phyloP scores from a whole-genome alignment of 805 yeast genomes.

The Kazachstania kunashirensis region DNA sequence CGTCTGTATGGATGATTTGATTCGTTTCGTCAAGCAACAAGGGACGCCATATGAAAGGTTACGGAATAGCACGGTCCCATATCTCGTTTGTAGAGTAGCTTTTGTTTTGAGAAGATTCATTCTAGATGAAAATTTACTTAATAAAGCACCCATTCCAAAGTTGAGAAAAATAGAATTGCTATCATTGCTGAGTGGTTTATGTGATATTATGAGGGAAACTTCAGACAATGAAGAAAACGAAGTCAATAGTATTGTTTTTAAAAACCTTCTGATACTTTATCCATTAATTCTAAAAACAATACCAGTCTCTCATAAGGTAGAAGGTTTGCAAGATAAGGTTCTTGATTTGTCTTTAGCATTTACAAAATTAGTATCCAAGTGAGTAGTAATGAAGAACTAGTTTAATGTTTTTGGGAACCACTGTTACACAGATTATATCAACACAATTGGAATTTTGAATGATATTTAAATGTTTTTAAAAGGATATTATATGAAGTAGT shows the following conservation, averaged over 20 bases:
- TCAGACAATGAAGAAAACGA: not conserved
- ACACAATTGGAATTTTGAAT: no score
- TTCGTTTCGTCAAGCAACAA: conserved; percentile 31
- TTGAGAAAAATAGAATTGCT: conserved; percentile 57
- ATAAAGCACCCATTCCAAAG: conserved; percentile 55
- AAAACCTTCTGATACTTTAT: conserved; percentile 16
- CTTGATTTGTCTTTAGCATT: conserved; percentile 22
- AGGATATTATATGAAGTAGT: no score
- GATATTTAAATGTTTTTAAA: no score
- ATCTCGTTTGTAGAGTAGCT: conserved; percentile 47
- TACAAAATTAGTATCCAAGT: conserved; percentile 15
- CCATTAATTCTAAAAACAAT: conserved; percentile 27
- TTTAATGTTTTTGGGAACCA: no score
- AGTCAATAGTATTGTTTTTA: conserved; percentile 5
- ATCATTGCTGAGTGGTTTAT: conserved; percentile 37
- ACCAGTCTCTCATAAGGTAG: conserved; percentile 26
- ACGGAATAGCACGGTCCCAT: conserved; percentile 33
- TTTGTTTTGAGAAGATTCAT: conserved; percentile 54
- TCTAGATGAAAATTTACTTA: conserved; percentile 50
- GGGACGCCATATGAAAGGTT: conserved; percentile 13
- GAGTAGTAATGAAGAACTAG: no score
- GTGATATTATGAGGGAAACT: conserved; percentile 16
- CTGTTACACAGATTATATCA: no score
- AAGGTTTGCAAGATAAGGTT: conserved; percentile 23
- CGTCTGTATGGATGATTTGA: conserved; percentile 46